Base-by-base conservation (phyloP, 768 basidiomycete species). In the Boletus vinaceobasis region DNA sequence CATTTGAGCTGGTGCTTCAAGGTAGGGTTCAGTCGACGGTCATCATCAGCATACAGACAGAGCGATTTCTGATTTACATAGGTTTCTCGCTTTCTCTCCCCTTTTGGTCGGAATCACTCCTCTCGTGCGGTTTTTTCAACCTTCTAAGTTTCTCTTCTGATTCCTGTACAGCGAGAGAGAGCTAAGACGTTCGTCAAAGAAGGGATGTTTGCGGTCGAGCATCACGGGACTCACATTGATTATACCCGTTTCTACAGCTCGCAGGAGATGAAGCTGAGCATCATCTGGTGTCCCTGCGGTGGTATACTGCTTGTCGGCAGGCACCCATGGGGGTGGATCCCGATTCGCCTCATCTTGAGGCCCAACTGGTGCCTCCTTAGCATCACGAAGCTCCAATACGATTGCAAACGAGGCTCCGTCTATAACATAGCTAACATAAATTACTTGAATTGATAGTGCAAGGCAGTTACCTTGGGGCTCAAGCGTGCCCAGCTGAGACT, bases 221-320 rank as follows among this genome's bases (percentile, higher is more conserved):
- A 32, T 13, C 55, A 44, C 6, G 21, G 45, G 32, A 62, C 82
- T 63, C 65, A 86, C 91, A 65, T 87, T 90, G 48, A 93, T 81
- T 42, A 93, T 81, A 4, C 90, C 90, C 1, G 90, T 93, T 61
- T 91, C 88, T 7, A 93, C 88, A 13, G 86, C 86, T 23, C 90
- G 79, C 50, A 93, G 72, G 74, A 91, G 78, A 60, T 88, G 85
- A 17, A 90, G 71, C 66, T 91, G 85, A 27, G 87, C 81, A 37
- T 81, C 70, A 31, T 88, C 83, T n/a, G 82, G 76, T 15, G 76
- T 73, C 14, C 83, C 88, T 15, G 77, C 60, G 8, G 90, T 90
- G 11, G 90, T 90, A 54, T 90, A 82, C 57, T 84, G 79, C 26
- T 72, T 71, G 40, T 83, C 77, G 23, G 90, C 88, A 1, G 89